A percentile compares a stretch with the other conserved stretches of the same genome.
Conservation (phyloP, 2,329 filamentous ascomycete species). For the Monilinia laxa region DNA sequence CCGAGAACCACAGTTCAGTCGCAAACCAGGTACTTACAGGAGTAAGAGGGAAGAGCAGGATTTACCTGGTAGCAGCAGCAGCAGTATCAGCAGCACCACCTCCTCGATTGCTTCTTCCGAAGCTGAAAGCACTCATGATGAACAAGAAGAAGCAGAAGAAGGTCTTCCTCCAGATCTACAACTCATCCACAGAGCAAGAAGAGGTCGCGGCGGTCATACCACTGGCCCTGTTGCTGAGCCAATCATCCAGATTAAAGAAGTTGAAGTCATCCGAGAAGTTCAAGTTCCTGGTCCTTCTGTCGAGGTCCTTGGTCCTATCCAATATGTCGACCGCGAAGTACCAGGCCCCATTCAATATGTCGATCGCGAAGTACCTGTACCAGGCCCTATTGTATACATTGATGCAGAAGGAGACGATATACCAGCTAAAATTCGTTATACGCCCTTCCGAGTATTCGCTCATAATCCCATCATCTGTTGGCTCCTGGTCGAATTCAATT, state of each 20-base stretch:
- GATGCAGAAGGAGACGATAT: not conserved
- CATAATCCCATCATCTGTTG: conserved; percentile 19
- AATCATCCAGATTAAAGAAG: not conserved
- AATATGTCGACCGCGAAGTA: not conserved
- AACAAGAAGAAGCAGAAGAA: not conserved
- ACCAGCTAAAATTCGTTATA: conserved; percentile 10
- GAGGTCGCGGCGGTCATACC: not conserved
- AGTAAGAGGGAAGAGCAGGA: not conserved
- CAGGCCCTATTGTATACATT: not conserved
- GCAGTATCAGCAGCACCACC: not conserved
- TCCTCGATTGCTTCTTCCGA: not conserved
- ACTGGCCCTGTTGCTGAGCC: not conserved
- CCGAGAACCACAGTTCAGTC: not conserved
- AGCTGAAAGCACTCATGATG: not conserved
- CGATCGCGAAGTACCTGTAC: not conserved
- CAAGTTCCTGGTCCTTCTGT: not conserved
- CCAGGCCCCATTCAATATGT: conserved; percentile 1
- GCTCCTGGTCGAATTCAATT: conserved; percentile 25
- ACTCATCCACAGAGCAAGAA: not conserved
- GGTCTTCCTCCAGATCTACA: not conserved
- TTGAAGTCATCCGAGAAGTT: not conserved
- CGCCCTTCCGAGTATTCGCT: conserved; percentile 18
- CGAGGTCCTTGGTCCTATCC: not conserved
- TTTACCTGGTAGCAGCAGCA: not conserved
- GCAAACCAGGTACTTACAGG: not conserved